Evolutionary conservation across 306 rosid species (phyloP).

Genomic region (Inga leiocalycina): DNA sequence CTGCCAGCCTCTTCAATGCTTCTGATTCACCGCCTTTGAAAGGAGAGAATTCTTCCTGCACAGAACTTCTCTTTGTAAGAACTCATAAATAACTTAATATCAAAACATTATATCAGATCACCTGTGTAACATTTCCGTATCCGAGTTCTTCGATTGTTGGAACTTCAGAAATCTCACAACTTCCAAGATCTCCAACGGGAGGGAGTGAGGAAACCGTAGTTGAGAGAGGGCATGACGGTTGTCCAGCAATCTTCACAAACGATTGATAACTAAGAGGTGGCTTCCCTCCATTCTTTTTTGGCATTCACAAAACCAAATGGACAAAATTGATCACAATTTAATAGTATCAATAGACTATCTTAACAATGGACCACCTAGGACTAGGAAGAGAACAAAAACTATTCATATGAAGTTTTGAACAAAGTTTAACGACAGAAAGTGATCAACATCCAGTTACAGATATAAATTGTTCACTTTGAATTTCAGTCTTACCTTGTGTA

Average conservation of each 20-base stretch:
- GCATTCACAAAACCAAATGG: slow-evolving; percentile 33
- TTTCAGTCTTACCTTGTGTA: slow-evolving; percentile 57
- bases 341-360: slow-evolving; percentile 10
- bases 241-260: slow-evolving; percentile 83
- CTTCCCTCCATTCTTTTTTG: slow-evolving; percentile 83
- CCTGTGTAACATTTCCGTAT: slow-evolving; percentile 66
- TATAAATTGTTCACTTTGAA: slow-evolving; percentile 10
- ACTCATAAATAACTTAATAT: slow-evolving; percentile 7
- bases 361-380: not conserved
- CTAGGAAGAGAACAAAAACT: not conserved
- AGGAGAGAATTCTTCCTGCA: slow-evolving; percentile 79
- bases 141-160: slow-evolving; percentile 81
- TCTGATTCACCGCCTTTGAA: slow-evolving; percentile 95
- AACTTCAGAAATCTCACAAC: slow-evolving; percentile 61
- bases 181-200: slow-evolving; percentile 59
- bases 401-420: not conserved
- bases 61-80: slow-evolving; percentile 25
- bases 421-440: not conserved
- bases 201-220: slow-evolving; percentile 63
- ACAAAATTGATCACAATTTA: slow-evolving; percentile 31
- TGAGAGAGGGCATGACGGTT: slow-evolving; percentile 57
- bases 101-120: slow-evolving; percentile 16
- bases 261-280: slow-evolving; percentile 89
- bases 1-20: slow-evolving; percentile 76
- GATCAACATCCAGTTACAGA: slow-evolving; percentile 12